Conservation (phyloP, 1,139 yeast genomes). For the Candida sojae region DNA sequence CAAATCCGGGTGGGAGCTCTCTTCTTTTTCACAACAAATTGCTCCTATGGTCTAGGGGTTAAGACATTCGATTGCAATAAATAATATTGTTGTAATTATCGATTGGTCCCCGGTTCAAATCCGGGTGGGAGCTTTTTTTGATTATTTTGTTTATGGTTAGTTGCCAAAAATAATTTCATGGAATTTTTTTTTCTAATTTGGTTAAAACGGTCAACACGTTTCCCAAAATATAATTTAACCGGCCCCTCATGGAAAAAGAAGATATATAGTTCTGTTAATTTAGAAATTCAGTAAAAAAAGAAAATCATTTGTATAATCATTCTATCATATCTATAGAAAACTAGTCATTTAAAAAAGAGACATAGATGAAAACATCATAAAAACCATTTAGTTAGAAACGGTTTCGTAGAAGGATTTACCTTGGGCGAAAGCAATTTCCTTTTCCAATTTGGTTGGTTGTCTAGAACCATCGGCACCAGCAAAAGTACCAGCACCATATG, state of each 20-base stretch:
- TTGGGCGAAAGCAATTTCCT: slow-evolving; percentile 61
- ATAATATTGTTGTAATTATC: slow-evolving; percentile 4
- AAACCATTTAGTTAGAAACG: background rate
- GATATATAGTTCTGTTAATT: too few species aligned
- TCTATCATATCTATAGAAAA: background rate
- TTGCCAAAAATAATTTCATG: too few species aligned
- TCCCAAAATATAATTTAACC: too few species aligned
- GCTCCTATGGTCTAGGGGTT: slow-evolving; percentile 11
- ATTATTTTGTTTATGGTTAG: slow-evolving; percentile 6
- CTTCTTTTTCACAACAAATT: too few species aligned
- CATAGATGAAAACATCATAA: background rate
- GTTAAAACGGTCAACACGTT: background rate
- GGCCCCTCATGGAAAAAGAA: too few species aligned
- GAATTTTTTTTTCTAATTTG: background rate
- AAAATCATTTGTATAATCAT: background rate
- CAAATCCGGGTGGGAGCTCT: slow-evolving; percentile 11
- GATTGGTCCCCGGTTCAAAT: slow-evolving; percentile 13
- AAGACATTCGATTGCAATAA: slow-evolving; percentile 10
- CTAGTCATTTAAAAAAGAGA: background rate
- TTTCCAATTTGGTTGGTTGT: slow-evolving; percentile 61
- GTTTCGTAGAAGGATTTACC: slow-evolving; percentile 47
- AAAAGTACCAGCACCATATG: too few species aligned
- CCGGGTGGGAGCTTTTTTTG: slow-evolving; percentile 10
- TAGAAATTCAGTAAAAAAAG: too few species aligned
- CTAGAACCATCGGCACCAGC: too few species aligned